These are phyloP conservation scores for Macrophomina pseudophaseolina DNA, from an alignment of 2,329 filamentous ascomycete genomes.

Conservation along the genomic window DNA sequence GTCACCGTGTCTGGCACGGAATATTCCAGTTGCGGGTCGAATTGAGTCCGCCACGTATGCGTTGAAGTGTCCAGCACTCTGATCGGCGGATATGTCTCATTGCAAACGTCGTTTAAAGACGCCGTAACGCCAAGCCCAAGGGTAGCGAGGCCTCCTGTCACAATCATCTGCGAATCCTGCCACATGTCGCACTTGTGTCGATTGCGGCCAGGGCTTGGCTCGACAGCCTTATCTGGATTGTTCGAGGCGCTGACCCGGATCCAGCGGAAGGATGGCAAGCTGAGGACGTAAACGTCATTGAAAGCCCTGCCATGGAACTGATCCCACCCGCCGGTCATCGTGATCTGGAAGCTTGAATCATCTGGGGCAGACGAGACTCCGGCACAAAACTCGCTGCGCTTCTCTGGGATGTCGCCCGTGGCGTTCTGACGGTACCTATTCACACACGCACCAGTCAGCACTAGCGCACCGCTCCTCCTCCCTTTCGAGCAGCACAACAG, in stretches of 20 bases:
- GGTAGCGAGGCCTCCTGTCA: not conserved
- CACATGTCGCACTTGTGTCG: conserved; percentile 19
- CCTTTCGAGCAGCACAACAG: no score
- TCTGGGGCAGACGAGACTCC: conserved; percentile 20
- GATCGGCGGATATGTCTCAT: conserved; percentile 14
- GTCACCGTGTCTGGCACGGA: conserved; percentile 1
- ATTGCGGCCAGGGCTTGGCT: not conserved
- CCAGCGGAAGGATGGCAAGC: conserved; percentile 24
- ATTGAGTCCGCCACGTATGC: conserved; percentile 6
- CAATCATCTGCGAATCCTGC: conserved; percentile 22
- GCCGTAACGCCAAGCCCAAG: not conserved
- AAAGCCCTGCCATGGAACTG: not conserved
- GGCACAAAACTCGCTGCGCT: conserved; percentile 22
- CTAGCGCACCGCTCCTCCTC: no score
- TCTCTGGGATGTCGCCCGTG: conserved; percentile 12
- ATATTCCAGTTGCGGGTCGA: not conserved
- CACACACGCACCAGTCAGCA: no score
- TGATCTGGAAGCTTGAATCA: conserved; percentile 26
- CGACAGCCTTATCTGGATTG: not conserved
- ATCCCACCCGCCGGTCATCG: conserved; percentile 26
- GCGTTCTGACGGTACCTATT: conserved; percentile 4
- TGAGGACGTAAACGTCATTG: conserved; percentile 23
- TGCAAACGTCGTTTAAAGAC: conserved; percentile 15
- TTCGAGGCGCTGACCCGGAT: conserved; percentile 17
- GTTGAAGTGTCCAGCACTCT: conserved; percentile 18